Evolutionary conservation across 345 rosid genomes (phyloP), one percentile per base, ranked within the genome.

Genomic region (Cardamine resedifolia): DNA sequence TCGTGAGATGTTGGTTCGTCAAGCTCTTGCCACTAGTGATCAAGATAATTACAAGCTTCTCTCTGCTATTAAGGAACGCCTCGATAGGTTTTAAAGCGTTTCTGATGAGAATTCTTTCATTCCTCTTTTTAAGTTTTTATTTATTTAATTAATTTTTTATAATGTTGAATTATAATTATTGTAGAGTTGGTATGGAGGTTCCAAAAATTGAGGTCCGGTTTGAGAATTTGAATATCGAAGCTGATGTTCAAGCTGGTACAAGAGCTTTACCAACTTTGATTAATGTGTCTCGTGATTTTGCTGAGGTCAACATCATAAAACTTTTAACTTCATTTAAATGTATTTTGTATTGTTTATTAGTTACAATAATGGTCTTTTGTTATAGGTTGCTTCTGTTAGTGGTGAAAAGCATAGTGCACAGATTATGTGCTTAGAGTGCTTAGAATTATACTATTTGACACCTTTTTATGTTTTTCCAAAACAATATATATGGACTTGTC

Each of bases 211-310:
- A 89, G 77, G 91, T 90, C 19, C 85, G 92, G 71, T 90, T 85
- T 64, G 83, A 86, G 80, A 78, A 86, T 79, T 56, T 90, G 82
- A 87, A 78, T 27, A 62, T 93, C 15, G 80, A 21, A 20, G 94
- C 94, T 31, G 64, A 82, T 43, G 90, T 88, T 68, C 88, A 84
- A 77, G 85, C 79, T 26, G 94, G 92, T 19, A 79, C 84, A 3
- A 84, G 98, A 83, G 97, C 98, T 34, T 84, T 93, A 56, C 98
- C 98, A 1, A 90, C 97, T 56, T 83, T 93, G 83, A 69, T 82
- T 62, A 93, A 93, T 64, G 83, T 73, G 16, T 55, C 84, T 55
- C 97, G 87, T 30, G 82, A 93, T 72, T 49, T 81, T 7, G 1
- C 84, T 38, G 97, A 93, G 96, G 97, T 90, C 38, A 51, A 43